Evolutionary conservation across 805 yeast species (phyloP).

Genomic region (Blastobotrys chiropterorum): DNA sequence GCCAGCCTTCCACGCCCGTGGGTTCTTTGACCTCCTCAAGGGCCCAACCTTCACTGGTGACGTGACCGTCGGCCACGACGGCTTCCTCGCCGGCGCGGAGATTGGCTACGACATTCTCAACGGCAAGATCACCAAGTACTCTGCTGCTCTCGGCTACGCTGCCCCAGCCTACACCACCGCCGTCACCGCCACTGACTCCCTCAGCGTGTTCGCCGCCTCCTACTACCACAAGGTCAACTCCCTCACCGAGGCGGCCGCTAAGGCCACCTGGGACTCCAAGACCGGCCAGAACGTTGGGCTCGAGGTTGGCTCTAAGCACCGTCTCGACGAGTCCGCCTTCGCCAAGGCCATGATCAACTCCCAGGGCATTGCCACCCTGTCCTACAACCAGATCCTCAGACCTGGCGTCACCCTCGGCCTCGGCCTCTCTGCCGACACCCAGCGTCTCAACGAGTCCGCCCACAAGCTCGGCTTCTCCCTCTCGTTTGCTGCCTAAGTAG

Average conservation of each 20-base stretch:
- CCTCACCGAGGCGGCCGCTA: constrained; percentile 93
- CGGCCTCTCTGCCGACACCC: constrained; percentile 95
- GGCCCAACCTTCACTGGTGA: constrained; percentile 96
- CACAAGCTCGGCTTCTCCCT: constrained; percentile 96
- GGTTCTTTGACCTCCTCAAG: constrained; percentile 89
- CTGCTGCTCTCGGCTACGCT: constrained; percentile 89
- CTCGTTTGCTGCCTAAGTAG: constrained; percentile 52
- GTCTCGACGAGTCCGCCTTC: constrained; percentile 78
- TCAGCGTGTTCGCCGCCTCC: constrained; percentile 86
- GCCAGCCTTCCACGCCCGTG: constrained; percentile 89
- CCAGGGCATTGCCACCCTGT: constrained; percentile 86
- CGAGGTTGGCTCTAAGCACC: constrained; percentile 94
- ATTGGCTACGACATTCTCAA: constrained; percentile 91
- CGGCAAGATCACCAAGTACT: constrained; percentile 89
- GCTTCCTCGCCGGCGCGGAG: constrained; percentile 95
- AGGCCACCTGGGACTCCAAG: constrained; percentile 90
- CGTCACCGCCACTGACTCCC: constrained; percentile 76
- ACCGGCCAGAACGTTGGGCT: constrained; percentile 73
- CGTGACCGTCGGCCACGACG: constrained; percentile 90
- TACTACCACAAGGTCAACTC: constrained; percentile 95
- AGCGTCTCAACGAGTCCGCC: constrained; percentile 91
- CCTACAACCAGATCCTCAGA: constrained; percentile 91
- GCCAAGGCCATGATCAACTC: constrained; percentile 97
- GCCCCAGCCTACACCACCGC: constrained; percentile 83
- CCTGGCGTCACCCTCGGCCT: constrained; percentile 96